Evolutionary conservation across 495 filamentous ascomycete species (phyloP), one percentile per base, ranked within the genome.

Genomic region (Neurospora cerealis): DNA sequence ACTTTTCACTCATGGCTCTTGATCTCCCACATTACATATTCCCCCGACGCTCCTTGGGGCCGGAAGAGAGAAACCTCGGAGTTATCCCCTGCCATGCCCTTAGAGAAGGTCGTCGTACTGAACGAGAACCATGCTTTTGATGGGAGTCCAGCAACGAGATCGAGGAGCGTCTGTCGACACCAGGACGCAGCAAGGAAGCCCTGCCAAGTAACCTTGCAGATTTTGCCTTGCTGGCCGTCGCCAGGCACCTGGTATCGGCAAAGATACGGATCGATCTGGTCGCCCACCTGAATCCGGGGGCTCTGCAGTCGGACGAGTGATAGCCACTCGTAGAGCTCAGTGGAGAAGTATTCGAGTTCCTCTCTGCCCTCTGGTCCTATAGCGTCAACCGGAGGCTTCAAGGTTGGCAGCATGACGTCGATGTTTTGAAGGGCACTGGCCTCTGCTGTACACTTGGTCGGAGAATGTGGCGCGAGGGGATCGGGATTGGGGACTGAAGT

Each of bases 321-420:
- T 3, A 98, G 82, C 93, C 94, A 99, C 81, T 99, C 96, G 37
- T 93, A 90, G 13, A 93, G 77, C 17, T 91, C 88, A 3, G 87
- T 85, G 38, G 89, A 87, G 75, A 87, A 88, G 19, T 91, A 87
- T 74, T 90, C 86, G 9, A 93, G 80, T 6, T 88, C 87, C 32
- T 80, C 78, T 36, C 80, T 81, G 40, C 73, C 78, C 40, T 48
- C 48, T 19, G 84, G 75, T 0, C 83, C 76, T 40, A 83, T 76
- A 15, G 83, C 75, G 24, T 84, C 79, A 7, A 81, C 70, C 10
- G 83, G 80, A 15, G 85, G 77, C 72, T 85, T 78, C 21, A 93
- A 77, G 0, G 79, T 73, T 9, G 92, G 91, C 15, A 88, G 79
- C 15, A 83, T 77, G 36, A 86, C 77, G 62, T 77, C 74, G 28